Evolutionary conservation across 2,329 filamentous ascomycete species (phyloP).

Genomic region (Elsinoe australis): DNA sequence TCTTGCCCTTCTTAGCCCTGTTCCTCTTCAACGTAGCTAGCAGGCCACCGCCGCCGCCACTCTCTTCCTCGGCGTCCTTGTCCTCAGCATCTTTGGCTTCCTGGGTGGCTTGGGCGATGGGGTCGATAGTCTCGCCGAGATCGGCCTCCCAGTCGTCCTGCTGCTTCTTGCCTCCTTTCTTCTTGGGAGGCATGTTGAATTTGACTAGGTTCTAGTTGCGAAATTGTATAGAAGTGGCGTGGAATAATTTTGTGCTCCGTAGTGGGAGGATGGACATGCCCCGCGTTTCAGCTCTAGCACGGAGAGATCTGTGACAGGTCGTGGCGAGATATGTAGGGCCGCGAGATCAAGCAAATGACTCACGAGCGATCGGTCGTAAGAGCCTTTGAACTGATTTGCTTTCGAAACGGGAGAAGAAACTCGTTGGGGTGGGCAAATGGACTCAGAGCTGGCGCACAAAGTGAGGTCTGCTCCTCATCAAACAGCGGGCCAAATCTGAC

Average conservation of each 20-base stretch:
- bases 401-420: too few species aligned
- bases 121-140: constrained; percentile 67
- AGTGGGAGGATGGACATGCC: constrained; percentile 2
- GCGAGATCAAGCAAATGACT: constrained; percentile 17
- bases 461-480: too few species aligned
- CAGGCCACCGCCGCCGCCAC: constrained; percentile 43
- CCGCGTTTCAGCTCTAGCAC: neutral
- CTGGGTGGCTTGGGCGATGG: constrained; percentile 45
- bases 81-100: constrained; percentile 41
- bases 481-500: neutral
- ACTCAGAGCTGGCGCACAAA: too few species aligned
- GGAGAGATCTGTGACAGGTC: neutral
- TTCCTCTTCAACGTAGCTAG: constrained; percentile 34
- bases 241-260: neutral
- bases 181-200: constrained; percentile 79
- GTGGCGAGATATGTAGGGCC: neutral
- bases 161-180: constrained; percentile 75
- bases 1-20: constrained; percentile 61
- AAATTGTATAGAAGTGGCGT: neutral
- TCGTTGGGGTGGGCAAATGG: too few species aligned
- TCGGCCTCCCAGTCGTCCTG: constrained; percentile 94
- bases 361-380: neutral
- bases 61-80: constrained; percentile 42
- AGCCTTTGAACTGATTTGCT: too few species aligned
- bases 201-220: neutral